phyloP scores from a whole-genome alignment of 345 rosid species.

The Acer campestre region DNA sequence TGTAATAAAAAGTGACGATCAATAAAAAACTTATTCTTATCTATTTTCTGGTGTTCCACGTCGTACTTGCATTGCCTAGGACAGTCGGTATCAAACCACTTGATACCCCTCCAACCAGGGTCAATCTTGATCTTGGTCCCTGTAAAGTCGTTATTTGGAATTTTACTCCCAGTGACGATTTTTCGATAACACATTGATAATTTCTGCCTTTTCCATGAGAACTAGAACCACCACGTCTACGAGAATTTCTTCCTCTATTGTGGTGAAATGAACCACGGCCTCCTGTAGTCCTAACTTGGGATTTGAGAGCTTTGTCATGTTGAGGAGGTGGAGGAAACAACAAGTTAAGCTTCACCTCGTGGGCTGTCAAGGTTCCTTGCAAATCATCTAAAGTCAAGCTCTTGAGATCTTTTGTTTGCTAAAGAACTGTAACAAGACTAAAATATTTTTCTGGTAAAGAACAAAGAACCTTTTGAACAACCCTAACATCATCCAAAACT shows the following conservation, averaged over 20 bases:
- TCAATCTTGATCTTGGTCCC: too few species aligned
- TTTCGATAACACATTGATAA: too few species aligned
- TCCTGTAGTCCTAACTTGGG: neutral
- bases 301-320: neutral
- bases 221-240: neutral
- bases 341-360: neutral
- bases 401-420: neutral
- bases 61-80: too few species aligned
- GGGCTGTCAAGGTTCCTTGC: neutral
- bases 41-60: too few species aligned
- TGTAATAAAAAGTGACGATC: too few species aligned
- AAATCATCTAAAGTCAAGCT: neutral
- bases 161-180: too few species aligned
- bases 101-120: too few species aligned
- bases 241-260: neutral
- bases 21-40: too few species aligned
- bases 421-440: neutral
- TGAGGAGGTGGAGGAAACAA: neutral
- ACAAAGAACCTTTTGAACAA: neutral
- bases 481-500: neutral
- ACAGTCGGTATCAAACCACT: too few species aligned
- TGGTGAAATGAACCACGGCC: neutral
- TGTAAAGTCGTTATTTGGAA: too few species aligned
- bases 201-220: neutral
- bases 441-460: neutral